Conservation (phyloP, 1,139 yeast species). For the Candida albicans region DNA sequence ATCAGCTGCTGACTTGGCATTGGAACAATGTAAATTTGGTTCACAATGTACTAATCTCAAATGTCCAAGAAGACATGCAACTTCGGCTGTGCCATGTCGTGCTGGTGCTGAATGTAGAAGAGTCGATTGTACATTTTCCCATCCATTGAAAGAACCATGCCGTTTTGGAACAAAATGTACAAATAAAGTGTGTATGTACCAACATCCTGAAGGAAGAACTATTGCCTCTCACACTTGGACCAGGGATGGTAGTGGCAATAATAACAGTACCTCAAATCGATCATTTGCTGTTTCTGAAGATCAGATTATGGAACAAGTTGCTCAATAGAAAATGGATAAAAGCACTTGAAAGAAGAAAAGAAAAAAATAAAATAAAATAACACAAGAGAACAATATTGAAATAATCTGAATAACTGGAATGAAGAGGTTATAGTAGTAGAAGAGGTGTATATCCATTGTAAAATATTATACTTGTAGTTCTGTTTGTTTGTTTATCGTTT, state of each 20-base stretch:
- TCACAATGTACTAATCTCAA: conserved; percentile 68
- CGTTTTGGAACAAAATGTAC: conserved; percentile 75
- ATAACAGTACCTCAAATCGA: conserved; percentile 11
- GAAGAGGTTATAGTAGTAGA: too few species aligned
- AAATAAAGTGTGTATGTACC: conserved; percentile 66
- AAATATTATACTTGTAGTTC: too few species aligned
- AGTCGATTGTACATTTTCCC: conserved; percentile 78
- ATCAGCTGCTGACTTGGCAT: conserved; percentile 45
- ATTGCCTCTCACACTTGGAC: conserved; percentile 47
- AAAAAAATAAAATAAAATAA: too few species aligned
- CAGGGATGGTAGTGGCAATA: conserved; percentile 21
- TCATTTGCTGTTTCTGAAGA: conserved; percentile 50
- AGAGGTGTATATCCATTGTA: too few species aligned
- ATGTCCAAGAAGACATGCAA: conserved; percentile 86
- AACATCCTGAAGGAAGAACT: conserved; percentile 76
- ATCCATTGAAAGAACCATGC: conserved; percentile 77
- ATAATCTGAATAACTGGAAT: too few species aligned
- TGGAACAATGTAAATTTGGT: conserved; percentile 84
- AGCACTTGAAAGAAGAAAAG: too few species aligned
- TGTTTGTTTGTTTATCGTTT: background rate
- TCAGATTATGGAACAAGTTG: conserved; percentile 73
- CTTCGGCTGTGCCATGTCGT: conserved; percentile 70
- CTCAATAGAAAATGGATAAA: conserved; percentile 25
- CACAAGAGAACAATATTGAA: too few species aligned
- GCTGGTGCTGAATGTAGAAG: conserved; percentile 77